Evolutionary conservation across 805 yeast genomes (phyloP).

Genomic region (Lachancea thermotolerans): DNA sequence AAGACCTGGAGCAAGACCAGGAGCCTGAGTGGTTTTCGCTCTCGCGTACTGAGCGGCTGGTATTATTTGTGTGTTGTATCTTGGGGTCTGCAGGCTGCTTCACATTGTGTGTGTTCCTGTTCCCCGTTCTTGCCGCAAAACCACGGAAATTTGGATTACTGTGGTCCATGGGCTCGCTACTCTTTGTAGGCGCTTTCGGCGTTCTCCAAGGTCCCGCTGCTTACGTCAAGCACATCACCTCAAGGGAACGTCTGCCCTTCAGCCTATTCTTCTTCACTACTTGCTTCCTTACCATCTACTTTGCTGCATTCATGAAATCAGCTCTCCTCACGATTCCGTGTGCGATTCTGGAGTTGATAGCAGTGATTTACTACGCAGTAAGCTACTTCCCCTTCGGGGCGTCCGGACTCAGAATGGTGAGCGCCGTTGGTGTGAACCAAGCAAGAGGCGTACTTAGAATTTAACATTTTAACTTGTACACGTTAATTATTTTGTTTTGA

Average conservation of each 20-base stretch:
- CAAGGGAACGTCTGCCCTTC: slow-evolving; percentile 73
- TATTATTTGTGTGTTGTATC: slow-evolving; percentile 72
- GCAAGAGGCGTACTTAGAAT: slow-evolving; percentile 37
- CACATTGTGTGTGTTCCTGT: slow-evolving; percentile 68
- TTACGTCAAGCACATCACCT: slow-evolving; percentile 64
- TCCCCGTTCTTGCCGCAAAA: slow-evolving; percentile 82
- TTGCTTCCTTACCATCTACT: slow-evolving; percentile 69
- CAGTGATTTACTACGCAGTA: slow-evolving; percentile 83
- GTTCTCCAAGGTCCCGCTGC: slow-evolving; percentile 87
- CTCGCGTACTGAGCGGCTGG: slow-evolving; percentile 71
- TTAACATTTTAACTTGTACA: slow-evolving; percentile 6
- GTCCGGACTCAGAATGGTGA: slow-evolving; percentile 55
- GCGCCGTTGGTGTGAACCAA: slow-evolving; percentile 50
- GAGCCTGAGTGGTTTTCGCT: slow-evolving; percentile 75
- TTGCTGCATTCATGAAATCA: slow-evolving; percentile 59
- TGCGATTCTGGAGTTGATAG: slow-evolving; percentile 69
- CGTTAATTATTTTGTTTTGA: neutral
- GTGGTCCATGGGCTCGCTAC: slow-evolving; percentile 87
- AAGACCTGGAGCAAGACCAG: slow-evolving; percentile 39
- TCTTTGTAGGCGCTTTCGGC: slow-evolving; percentile 86
- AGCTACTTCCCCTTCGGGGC: slow-evolving; percentile 97
- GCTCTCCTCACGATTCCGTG: slow-evolving; percentile 71
- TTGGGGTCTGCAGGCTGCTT: slow-evolving; percentile 77
- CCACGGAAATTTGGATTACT: slow-evolving; percentile 86
- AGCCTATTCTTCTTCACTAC: slow-evolving; percentile 75